Evolutionary conservation across 441 rosid genomes (phyloP).

Genomic region (Melastoma candidum): DNA sequence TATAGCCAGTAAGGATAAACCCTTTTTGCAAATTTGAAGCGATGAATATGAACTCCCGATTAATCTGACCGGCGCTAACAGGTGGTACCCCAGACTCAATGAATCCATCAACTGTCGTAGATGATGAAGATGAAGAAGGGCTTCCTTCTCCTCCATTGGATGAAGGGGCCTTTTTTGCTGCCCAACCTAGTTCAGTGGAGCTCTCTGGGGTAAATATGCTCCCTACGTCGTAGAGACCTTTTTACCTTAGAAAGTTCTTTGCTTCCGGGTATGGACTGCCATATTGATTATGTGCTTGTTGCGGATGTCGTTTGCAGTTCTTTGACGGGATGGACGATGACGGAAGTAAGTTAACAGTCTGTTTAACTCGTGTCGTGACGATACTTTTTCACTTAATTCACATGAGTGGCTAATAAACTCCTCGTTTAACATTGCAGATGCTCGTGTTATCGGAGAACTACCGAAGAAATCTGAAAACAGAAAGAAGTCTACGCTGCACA

Average conservation of each 20-base stretch:
- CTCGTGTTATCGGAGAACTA: conserved; percentile 48
- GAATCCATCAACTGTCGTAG: conserved; percentile 46
- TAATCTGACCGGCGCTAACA: conserved; percentile 4
- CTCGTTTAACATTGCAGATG: conserved; percentile 55
- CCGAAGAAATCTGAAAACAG: conserved; percentile 35
- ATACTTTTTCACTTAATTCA: conserved; percentile 22
- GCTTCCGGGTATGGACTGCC: conserved; percentile 26
- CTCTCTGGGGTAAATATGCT: conserved; percentile 46
- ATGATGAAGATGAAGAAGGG: conserved; percentile 43
- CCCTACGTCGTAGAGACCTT: conserved; percentile 1
- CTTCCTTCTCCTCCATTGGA: conserved; percentile 93
- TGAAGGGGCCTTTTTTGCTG: conserved; percentile 58
- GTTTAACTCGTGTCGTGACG: conserved; percentile 28
- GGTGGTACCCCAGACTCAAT: conserved; percentile 85
- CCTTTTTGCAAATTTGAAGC: no score
- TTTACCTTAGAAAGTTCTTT: conserved; percentile 3
- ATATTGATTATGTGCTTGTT: conserved; percentile 13
- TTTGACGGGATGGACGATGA: conserved; percentile 97
- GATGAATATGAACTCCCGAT: no score
- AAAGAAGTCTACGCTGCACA: conserved; percentile 25
- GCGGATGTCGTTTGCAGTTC: conserved; percentile 31
- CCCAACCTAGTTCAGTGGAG: conserved; percentile 65
- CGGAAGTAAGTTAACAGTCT: conserved; percentile 74
- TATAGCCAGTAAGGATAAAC: no score
- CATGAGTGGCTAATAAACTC: conserved; percentile 22